These are phyloP conservation scores for Nakaseomyces sp. DNA, from an alignment of 1,139 yeast species.

Conservation along the genomic window DNA sequence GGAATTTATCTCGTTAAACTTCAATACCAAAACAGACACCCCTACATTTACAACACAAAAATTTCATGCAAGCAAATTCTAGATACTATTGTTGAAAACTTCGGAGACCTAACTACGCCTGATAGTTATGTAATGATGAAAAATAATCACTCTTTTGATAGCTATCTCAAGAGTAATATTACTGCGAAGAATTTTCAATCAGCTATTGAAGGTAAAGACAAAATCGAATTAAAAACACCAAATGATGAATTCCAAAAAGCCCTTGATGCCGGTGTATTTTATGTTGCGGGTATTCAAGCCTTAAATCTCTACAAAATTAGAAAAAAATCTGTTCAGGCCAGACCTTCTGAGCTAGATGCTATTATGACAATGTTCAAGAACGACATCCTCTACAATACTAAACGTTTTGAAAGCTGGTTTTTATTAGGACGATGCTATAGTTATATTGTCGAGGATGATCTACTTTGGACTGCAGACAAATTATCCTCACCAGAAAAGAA, in stretches of 20 bases:
- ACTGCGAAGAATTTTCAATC: constrained; percentile 44
- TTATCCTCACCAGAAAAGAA: constrained; percentile 58
- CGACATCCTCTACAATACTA: constrained; percentile 60
- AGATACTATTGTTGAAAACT: constrained; percentile 62
- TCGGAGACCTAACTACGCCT: constrained; percentile 58
- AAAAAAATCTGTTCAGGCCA: constrained; percentile 67
- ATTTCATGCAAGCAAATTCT: constrained; percentile 65
- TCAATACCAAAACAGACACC: constrained; percentile 51
- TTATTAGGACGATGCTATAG: constrained; percentile 76
- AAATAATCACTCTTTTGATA: constrained; percentile 41
- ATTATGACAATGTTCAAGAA: constrained; percentile 56
- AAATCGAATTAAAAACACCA: constrained; percentile 35
- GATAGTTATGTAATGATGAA: constrained; percentile 30
- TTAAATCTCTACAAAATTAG: constrained; percentile 57
- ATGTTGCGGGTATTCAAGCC: constrained; percentile 60
- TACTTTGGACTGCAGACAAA: constrained; percentile 86
- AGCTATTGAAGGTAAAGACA: constrained; percentile 49
- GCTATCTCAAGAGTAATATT: constrained; percentile 45
- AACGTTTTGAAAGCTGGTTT: constrained; percentile 79
- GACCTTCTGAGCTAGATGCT: constrained; percentile 71
- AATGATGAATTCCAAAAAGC: constrained; percentile 31
- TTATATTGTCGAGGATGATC: constrained; percentile 73
- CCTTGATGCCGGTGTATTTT: constrained; percentile 57
- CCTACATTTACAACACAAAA: constrained; percentile 44
- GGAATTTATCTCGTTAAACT: constrained; percentile 55